Conservation (phyloP, 1,284 basidiomycete species). For the Trichosporon faecale region DNA sequence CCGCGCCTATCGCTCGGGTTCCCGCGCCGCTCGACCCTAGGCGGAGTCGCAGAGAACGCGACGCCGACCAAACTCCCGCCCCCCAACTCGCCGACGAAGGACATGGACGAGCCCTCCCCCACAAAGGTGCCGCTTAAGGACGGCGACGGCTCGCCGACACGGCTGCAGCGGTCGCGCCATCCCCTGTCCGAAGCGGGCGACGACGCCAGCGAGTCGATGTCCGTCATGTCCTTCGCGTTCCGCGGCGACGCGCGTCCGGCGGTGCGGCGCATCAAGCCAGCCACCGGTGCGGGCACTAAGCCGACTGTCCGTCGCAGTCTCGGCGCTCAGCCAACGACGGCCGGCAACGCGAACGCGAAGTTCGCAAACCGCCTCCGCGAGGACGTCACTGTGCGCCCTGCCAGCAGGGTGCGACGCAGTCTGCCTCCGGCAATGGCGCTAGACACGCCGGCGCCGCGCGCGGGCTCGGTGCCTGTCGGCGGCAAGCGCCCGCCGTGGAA, state of each 20-base stretch:
- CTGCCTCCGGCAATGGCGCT: constrained; percentile 32
- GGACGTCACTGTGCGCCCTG: constrained; percentile 23
- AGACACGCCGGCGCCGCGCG: not conserved
- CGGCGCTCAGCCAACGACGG: constrained; percentile 21
- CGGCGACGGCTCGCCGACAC: constrained; percentile 16
- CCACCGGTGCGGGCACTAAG: not conserved
- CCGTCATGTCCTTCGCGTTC: constrained; percentile 47
- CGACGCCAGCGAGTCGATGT: constrained; percentile 33
- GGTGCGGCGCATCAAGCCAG: not conserved
- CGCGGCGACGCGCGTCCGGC: constrained; percentile 24
- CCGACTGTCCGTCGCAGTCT: constrained; percentile 23
- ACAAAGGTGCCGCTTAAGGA: constrained; percentile 17
- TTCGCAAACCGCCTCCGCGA: constrained; percentile 44
- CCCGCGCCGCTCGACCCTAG: constrained; percentile 14
- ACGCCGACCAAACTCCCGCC: constrained; percentile 6
- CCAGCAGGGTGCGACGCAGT: constrained; percentile 24
- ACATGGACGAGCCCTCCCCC: not conserved
- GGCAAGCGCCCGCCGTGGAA: constrained; percentile 17
- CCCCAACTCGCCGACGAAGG: not conserved
- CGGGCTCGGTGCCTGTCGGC: not conserved
- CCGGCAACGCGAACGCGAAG: constrained; percentile 41
- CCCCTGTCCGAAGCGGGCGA: constrained; percentile 4
- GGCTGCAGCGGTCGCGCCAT: constrained; percentile 13
- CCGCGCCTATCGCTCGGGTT: not conserved
- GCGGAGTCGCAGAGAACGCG: constrained; percentile 14